A percentile compares a stretch with the other conserved stretches of the same genome.
phyloP scores from a whole-genome alignment of 176 grass and related monocot species.

The Juncus inflexus region DNA sequence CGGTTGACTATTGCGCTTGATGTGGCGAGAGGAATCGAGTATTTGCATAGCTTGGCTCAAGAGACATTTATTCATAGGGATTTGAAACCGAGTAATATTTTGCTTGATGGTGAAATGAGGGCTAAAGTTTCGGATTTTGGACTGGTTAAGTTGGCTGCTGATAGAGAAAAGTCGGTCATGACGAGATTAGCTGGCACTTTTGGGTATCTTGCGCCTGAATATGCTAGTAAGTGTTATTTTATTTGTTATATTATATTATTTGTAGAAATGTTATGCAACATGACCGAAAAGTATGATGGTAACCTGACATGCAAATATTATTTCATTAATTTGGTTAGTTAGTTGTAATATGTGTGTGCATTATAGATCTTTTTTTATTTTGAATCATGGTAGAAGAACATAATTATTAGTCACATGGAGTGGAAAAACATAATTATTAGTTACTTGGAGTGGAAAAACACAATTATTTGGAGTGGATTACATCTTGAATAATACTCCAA shows the following conservation, averaged over 20 bases:
- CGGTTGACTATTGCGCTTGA: slow-evolving; percentile 85
- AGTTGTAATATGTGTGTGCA: too few species aligned
- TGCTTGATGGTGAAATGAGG: slow-evolving; percentile 79
- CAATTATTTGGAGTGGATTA: too few species aligned
- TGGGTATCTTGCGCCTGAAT: slow-evolving; percentile 96
- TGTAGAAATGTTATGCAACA: background rate
- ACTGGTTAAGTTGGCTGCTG: slow-evolving; percentile 74
- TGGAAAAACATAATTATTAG: too few species aligned
- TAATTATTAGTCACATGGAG: too few species aligned
- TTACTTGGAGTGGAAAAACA: too few species aligned
- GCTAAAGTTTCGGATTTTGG: slow-evolving; percentile 99
- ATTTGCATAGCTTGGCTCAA: slow-evolving; percentile 92
- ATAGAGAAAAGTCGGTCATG: slow-evolving; percentile 88
- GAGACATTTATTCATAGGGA: slow-evolving; percentile 99
- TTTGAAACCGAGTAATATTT: slow-evolving; percentile 97
- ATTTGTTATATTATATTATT: slow-evolving; percentile 9
- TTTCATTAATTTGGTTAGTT: slow-evolving; percentile 3
- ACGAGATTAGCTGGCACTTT: slow-evolving; percentile 92
- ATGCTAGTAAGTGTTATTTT: slow-evolving; percentile 79
- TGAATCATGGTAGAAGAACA: too few species aligned
- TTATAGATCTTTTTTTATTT: too few species aligned
- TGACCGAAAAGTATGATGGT: too few species aligned
- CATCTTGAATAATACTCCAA: too few species aligned
- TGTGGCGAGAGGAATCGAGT: slow-evolving; percentile 91
- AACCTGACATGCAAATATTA: background rate